Evolutionary conservation across 306 rosid genomes (phyloP), one percentile per base, ranked within the genome.

Genomic region (Abrus pulchellus): DNA sequence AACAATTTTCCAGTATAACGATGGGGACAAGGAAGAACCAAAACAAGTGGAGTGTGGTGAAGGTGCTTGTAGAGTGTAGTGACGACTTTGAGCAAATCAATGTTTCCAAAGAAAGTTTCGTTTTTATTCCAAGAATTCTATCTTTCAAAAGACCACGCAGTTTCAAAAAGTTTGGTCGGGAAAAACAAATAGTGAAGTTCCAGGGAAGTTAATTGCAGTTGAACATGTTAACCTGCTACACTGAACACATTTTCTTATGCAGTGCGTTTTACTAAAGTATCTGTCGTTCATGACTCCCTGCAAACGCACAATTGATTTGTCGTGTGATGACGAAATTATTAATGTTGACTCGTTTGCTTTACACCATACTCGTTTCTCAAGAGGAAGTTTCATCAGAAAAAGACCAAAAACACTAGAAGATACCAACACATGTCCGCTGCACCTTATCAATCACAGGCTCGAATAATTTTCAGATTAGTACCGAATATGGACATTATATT

Each of bases 261-360:
- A 66, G 57, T 68, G 6, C n/a, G 9, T 11, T 30, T 36, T 14
- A 43, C 53, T 45, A 2, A 48, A 13, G 13, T 33, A 11, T 54
- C 36, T 27, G 30, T 28, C 30, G n/a, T 74, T 6, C 44, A 30
- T 6, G 4, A 53, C 7, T 70, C 53, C 29, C 55, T 55, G 45
- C 32, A 14, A 44, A 44, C 11, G 68, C 2, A 8, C 9, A 50
- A 50, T 20, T 64, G 12, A 41, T 57, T 27, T 36, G 32, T 6
- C 68, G 44, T 43, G 56, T 57, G 44, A 57, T 57, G 3, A 28
- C 29, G 78, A 43, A 74, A 57, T 41, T 29, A 28, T 55, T 74
- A 12, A 27, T 1, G 60, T 47, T 76, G 63, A 48, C 71, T 61
- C 30, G 69, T 44, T 59, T 33, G 61, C 80, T 74, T 41, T 0